Evolutionary conservation across 495 filamentous ascomycete species (phyloP).

Genomic region (Neurospora sp.): DNA sequence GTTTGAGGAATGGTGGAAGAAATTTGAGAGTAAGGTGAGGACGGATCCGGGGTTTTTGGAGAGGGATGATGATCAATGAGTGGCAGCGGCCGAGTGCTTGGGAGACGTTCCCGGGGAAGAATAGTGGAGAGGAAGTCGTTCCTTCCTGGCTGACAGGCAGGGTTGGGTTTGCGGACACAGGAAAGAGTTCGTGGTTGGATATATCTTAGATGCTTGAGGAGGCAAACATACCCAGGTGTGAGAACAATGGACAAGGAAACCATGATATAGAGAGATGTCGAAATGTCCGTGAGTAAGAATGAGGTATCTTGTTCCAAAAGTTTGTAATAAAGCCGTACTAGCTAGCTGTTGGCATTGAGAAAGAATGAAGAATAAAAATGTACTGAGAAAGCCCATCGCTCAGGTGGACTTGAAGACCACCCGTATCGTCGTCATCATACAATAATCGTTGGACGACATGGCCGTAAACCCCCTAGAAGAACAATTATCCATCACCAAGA

Average conservation of each 20-base stretch:
- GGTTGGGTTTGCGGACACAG: no score
- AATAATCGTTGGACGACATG: neutral
- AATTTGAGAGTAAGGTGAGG: slow-evolving; percentile 85
- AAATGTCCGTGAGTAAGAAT: neutral
- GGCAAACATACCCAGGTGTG: neutral
- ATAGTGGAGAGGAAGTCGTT: no score
- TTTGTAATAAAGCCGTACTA: neutral
- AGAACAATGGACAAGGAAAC: neutral
- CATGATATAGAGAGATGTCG: neutral
- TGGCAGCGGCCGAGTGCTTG: no score
- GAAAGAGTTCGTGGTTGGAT: neutral
- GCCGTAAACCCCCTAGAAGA: neutral
- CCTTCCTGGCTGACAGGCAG: no score
- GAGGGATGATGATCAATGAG: slow-evolving; percentile 40
- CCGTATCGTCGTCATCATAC: neutral
- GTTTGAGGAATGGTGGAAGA: slow-evolving; percentile 95
- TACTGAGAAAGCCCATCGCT: neutral
- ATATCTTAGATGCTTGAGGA: neutral
- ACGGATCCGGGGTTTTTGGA: slow-evolving; percentile 85
- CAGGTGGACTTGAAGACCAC: neutral
- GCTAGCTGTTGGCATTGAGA: neutral
- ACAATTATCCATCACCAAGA: neutral
- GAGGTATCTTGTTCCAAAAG: neutral
- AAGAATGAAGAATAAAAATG: neutral
- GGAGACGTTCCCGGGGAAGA: no score